Percentiles rank a stretch among this genome's conserved stretches.
These are phyloP conservation scores for Strigomonas culicis DNA, from an alignment of 208 protist genomes.

Conservation along the genomic window DNA sequence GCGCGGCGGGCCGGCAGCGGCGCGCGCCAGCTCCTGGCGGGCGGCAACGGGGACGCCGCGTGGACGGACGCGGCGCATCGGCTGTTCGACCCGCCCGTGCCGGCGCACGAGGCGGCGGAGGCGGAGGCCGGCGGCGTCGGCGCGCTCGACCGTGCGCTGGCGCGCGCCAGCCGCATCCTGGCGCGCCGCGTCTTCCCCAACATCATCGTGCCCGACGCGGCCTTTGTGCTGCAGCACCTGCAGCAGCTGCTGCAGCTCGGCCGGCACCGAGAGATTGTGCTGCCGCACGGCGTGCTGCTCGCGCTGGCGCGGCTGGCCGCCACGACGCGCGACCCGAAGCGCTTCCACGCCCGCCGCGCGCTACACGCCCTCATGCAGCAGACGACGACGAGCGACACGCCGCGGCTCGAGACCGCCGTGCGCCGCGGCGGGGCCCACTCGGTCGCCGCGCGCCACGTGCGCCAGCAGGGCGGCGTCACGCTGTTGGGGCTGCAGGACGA, in stretches of 20 bases:
- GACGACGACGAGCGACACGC: constrained; percentile 25
- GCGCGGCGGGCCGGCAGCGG: background rate
- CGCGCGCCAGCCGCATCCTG: constrained; percentile 36
- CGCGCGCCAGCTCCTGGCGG: background rate
- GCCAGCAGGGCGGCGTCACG: constrained; percentile 47
- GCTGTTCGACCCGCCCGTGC: background rate
- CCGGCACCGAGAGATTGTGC: constrained; percentile 67
- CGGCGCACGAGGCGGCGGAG: background rate
- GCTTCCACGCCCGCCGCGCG: constrained; percentile 63
- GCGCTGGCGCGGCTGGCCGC: constrained; percentile 39
- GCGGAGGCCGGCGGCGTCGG: background rate
- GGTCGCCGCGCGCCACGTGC: background rate
- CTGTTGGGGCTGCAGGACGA: constrained; percentile 78
- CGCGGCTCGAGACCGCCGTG: background rate
- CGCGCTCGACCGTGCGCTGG: background rate
- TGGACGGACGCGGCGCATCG: background rate
- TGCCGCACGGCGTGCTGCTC: constrained; percentile 72
- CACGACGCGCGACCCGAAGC: constrained; percentile 28
- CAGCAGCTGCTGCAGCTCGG: constrained; percentile 61
- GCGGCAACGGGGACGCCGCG: background rate
- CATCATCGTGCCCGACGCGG: constrained; percentile 70
- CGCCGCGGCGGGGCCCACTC: background rate
- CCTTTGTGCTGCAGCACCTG: constrained; percentile 44
- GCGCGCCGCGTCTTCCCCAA: constrained; percentile 46
- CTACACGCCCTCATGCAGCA: constrained; percentile 52